phyloP scores from a whole-genome alignment of 2,329 filamentous ascomycete species.

The Nothophoma quercina region DNA sequence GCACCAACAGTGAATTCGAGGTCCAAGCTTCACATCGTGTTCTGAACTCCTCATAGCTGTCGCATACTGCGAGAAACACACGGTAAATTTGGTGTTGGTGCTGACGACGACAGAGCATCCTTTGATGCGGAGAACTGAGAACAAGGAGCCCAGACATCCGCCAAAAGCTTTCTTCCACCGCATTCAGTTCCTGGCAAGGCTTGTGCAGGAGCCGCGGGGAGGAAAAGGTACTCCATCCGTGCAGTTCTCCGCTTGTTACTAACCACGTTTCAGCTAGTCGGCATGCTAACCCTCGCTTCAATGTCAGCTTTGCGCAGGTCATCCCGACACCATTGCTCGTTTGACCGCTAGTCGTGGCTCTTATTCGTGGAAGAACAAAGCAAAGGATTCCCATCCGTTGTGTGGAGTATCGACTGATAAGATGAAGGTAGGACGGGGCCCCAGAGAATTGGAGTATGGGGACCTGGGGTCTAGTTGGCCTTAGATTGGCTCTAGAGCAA shows the following conservation, averaged over 20 bases:
- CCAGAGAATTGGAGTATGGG: constrained; percentile 30
- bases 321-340: constrained; percentile 16
- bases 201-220: constrained; percentile 26
- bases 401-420: constrained; percentile 22
- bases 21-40: background rate
- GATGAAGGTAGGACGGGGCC: constrained; percentile 30
- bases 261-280: constrained; percentile 25
- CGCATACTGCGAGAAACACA: background rate
- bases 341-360: constrained; percentile 8
- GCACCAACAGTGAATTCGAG: background rate
- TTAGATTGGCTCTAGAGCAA: constrained; percentile 29
- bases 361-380: constrained; percentile 42
- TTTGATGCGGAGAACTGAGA: constrained; percentile 1
- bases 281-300: constrained; percentile 22
- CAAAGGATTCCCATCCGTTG: constrained; percentile 19
- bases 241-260: constrained; percentile 24
- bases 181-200: constrained; percentile 25
- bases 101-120: background rate
- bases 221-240: constrained; percentile 23
- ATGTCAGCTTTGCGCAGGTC: constrained; percentile 13
- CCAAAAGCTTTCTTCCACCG: constrained; percentile 35
- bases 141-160: constrained; percentile 31
- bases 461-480: constrained; percentile 12
- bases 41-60: background rate
- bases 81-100: constrained; percentile 4